A percentile compares a stretch with the other conserved stretches of the same genome.
Evolutionary conservation across 768 basidiomycete species (phyloP).

Genomic region (Trametes elegans): DNA sequence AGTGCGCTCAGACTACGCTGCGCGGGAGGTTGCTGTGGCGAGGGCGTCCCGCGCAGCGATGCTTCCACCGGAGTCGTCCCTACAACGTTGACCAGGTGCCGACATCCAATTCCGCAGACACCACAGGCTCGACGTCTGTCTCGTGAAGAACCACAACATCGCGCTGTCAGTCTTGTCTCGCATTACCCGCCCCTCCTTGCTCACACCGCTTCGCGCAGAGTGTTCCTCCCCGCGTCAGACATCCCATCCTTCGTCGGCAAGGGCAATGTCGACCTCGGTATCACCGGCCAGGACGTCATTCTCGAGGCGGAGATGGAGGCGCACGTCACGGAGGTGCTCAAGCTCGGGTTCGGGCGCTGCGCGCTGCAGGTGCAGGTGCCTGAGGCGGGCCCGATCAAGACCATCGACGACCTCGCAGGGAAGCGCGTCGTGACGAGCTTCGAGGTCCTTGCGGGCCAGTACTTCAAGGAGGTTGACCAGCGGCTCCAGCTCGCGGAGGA

Average conservation of each 20-base stretch:
- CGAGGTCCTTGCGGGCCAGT: conserved; percentile 78
- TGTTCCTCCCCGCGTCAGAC: conserved; percentile 95
- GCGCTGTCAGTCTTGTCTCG: conserved; percentile 69
- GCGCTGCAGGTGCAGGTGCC: conserved; percentile 89
- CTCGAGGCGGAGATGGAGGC: conserved; percentile 83
- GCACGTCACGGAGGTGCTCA: conserved; percentile 74
- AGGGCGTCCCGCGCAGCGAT: too few species aligned
- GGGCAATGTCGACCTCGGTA: conserved; percentile 94
- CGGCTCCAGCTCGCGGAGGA: conserved; percentile 49
- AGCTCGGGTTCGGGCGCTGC: conserved; percentile 92
- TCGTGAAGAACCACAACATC: conserved; percentile 91
- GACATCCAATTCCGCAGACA: conserved; percentile 93
- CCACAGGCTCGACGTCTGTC: conserved; percentile 85
- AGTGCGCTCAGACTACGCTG: conserved; percentile 19
- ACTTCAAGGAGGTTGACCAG: conserved; percentile 69
- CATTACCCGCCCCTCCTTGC: not conserved
- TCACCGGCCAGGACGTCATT: conserved; percentile 97
- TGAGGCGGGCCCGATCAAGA: conserved; percentile 64
- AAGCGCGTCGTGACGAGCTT: conserved; percentile 95
- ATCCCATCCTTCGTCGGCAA: conserved; percentile 99
- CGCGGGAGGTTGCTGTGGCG: not conserved
- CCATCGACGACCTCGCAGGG: conserved; percentile 78
- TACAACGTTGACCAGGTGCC: conserved; percentile 56
- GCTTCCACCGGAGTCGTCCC: too few species aligned
- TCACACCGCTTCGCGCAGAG: conserved; percentile 41